Conservation (phyloP, 2,329 filamentous ascomycete species). For the Raffaelea ambrosiae region DNA sequence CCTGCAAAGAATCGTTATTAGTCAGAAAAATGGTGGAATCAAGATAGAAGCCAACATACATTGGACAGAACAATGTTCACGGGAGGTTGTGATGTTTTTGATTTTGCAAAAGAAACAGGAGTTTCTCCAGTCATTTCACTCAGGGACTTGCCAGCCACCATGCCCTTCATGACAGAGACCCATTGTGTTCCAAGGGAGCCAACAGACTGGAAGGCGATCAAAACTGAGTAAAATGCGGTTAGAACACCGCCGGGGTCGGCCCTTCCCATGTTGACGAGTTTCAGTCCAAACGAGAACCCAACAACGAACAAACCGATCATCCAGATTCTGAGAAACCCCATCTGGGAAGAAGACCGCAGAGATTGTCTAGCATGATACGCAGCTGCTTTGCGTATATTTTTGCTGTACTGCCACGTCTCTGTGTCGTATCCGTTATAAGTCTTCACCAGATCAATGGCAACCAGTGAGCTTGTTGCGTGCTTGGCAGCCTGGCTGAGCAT, state of each 20-base stretch:
- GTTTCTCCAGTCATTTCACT: slow-evolving; percentile 3
- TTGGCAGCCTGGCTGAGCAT: slow-evolving; percentile 65
- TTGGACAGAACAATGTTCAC: slow-evolving; percentile 64
- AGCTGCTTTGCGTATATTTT: slow-evolving; percentile 18
- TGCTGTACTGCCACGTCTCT: slow-evolving; percentile 59
- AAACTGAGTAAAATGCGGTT: slow-evolving; percentile 76
- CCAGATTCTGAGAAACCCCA: slow-evolving; percentile 65
- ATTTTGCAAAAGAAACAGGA: background rate
- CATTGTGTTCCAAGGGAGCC: slow-evolving; percentile 69
- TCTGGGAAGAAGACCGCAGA: slow-evolving; percentile 42
- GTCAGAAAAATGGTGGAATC: too few species aligned
- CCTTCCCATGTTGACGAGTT: slow-evolving; percentile 53
- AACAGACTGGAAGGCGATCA: slow-evolving; percentile 68
- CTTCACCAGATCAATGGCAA: slow-evolving; percentile 78
- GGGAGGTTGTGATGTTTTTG: slow-evolving; percentile 33
- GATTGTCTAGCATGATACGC: slow-evolving; percentile 59
- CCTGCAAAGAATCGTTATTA: too few species aligned
- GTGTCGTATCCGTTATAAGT: slow-evolving; percentile 67
- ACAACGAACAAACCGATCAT: slow-evolving; percentile 73
- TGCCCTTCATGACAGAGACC: slow-evolving; percentile 70
- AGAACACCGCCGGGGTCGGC: slow-evolving; percentile 59
- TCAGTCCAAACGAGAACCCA: slow-evolving; percentile 81
- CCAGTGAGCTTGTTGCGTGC: slow-evolving; percentile 58
- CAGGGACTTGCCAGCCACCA: slow-evolving; percentile 60
- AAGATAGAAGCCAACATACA: too few species aligned